A percentile compares a stretch with the other conserved stretches of the same genome.
Conservation (phyloP, 139 green algal species). For the Spirogloea muscicola region DNA sequence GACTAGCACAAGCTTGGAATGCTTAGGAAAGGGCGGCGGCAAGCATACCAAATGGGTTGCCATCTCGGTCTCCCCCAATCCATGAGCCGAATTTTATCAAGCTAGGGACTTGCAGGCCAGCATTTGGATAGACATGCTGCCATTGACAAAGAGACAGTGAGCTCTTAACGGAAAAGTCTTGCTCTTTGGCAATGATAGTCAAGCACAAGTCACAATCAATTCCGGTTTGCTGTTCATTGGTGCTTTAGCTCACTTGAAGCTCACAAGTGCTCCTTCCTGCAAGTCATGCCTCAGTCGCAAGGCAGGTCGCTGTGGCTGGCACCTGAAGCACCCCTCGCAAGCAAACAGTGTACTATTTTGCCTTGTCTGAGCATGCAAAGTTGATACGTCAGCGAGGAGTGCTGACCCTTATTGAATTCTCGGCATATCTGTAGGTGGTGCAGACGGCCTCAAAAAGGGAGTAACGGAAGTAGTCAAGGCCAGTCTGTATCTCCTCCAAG, state of each 20-base stretch:
- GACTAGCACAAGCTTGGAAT: neutral
- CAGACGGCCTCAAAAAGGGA: constrained; percentile 35
- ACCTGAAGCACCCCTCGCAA: no score
- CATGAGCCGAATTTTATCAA: constrained; percentile 70
- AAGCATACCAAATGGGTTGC: constrained; percentile 89
- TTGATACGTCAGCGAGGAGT: no score
- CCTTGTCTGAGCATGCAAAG: no score
- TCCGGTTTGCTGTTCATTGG: no score
- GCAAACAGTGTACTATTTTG: no score
- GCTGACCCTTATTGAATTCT: constrained; percentile 17
- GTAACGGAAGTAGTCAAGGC: constrained; percentile 41
- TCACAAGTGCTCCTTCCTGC: no score
- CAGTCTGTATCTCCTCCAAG: constrained; percentile 38
- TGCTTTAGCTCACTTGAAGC: no score
- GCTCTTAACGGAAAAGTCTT: neutral
- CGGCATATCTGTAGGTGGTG: constrained; percentile 28
- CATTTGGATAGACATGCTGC: constrained; percentile 23
- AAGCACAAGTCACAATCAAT: no score
- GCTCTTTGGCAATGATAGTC: neutral
- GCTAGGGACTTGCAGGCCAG: constrained; percentile 10
- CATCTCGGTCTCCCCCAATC: constrained; percentile 93
- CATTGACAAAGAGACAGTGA: neutral
- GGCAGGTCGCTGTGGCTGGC: no score
- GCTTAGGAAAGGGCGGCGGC: neutral
- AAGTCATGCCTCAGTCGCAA: no score